Evolutionary conservation across 2,329 filamentous ascomycete genomes (phyloP), one percentile per base, ranked within the genome.

Genomic region (Fusarium torulosum): DNA sequence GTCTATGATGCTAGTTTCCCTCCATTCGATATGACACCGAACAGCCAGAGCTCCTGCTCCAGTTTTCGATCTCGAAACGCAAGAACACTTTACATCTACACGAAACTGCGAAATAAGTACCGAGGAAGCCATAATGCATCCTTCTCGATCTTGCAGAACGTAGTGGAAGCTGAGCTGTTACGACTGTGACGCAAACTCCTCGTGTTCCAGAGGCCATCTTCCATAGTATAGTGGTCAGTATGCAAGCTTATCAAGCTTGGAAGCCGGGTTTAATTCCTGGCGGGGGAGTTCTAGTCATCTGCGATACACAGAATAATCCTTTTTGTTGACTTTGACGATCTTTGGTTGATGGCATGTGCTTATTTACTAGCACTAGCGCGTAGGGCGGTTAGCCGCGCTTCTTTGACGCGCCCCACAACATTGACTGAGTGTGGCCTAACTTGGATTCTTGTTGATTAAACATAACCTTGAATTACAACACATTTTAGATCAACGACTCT

Each of bases 241-340:
- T 55, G 49, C 55, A 55, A 66, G 61, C 58, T 63, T 63, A 35
- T 57, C 58, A 63, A 51, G 58, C 59, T 63, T 63, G 44, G 63
- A 59, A 60, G 8, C 25, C 49, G 63, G 55, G 50, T 66, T 64
- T 44, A 56, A 61, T 66, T 55, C 61, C 61, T 50, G 45, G 63
- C 61, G 60, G 45, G 63, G 61, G 56, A 66, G 56, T 44, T 40
- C 59, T 50, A 56, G 33, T 56, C 62, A 53, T 33, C 25, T 66
- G 61, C 40, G 31, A 38, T 60, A 47, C 40, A 13, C 44, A 66
- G 31, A 7, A 37, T n/a, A 25, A 25, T 4, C 13, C 14, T 6
- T 2, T 52, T 66, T 60, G 17, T 37, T 17, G 6, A 29, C 20
- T 27, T 7, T 19, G 11, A 27, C 7, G 8, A 44, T 13, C 20